phyloP scores from a whole-genome alignment of 2,329 filamentous ascomycete species.

The Microsporum audouinii region DNA sequence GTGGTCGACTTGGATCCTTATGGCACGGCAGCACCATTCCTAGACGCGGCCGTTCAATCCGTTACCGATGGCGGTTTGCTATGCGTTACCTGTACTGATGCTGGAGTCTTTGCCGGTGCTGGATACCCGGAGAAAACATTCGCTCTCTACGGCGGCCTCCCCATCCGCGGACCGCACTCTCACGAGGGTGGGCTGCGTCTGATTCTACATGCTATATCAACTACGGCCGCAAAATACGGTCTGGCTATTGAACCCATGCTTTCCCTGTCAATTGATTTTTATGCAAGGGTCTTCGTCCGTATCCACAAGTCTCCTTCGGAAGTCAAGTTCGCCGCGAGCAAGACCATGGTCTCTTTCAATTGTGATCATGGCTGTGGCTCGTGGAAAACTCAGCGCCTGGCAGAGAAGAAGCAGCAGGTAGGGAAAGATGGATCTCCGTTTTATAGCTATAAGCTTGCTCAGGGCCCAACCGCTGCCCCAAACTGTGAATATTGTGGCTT shows the following conservation, averaged over 20 bases:
- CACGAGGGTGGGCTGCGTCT: slow-evolving; percentile 84
- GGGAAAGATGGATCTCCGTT: slow-evolving; percentile 61
- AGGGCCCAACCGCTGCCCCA: slow-evolving; percentile 55
- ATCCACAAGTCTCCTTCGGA: slow-evolving; percentile 67
- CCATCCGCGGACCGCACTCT: slow-evolving; percentile 70
- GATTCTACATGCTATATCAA: slow-evolving; percentile 70
- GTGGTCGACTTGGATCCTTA: slow-evolving; percentile 96
- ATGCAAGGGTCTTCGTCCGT: slow-evolving; percentile 76
- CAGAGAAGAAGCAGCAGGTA: slow-evolving; percentile 52
- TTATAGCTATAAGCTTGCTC: slow-evolving; percentile 66
- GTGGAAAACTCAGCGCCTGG: slow-evolving; percentile 72
- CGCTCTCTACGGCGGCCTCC: slow-evolving; percentile 82
- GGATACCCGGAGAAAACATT: slow-evolving; percentile 92
- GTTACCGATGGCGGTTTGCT: slow-evolving; percentile 80
- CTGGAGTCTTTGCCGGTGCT: slow-evolving; percentile 85
- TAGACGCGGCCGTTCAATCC: slow-evolving; percentile 80
- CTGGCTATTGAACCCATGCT: slow-evolving; percentile 80
- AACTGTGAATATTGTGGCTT: slow-evolving; percentile 73
- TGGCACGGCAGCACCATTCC: slow-evolving; percentile 81
- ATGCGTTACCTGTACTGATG: slow-evolving; percentile 93
- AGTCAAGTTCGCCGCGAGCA: slow-evolving; percentile 82
- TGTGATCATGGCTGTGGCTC: slow-evolving; percentile 87
- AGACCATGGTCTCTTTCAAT: slow-evolving; percentile 85
- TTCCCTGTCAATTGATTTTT: slow-evolving; percentile 92
- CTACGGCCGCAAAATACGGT: slow-evolving; percentile 72